Evolutionary conservation across 2,329 filamentous ascomycete species (phyloP), one percentile per base, ranked within the genome.

Genomic region (Xylariales sp.): DNA sequence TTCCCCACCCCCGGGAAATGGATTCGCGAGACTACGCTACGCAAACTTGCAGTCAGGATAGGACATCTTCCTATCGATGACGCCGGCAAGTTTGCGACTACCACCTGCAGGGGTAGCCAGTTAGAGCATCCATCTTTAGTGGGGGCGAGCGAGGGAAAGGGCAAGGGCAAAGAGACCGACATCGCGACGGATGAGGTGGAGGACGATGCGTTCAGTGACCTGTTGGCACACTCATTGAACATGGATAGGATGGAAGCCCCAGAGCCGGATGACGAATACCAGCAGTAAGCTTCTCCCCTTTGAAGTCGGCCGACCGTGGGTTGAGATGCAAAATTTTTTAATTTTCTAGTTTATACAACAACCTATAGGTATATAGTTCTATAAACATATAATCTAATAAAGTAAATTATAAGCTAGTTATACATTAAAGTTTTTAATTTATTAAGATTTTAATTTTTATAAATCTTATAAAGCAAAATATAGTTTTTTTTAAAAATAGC

Each of bases 11-110:
- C 64, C 14, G 48, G 53, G 49, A 63, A 57, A 46, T 63, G 64
- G 64, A 50, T 62, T 41, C 45, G 46, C 28, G 58, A 66, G 64
- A 57, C 64, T 16, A 66, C 57, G 28, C 52, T 66, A 39, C 57
- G 45, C 28, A 66, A 56, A 62, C 64, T 66, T 46, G 64, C 64
- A 45, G 32, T 62, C 49, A 60, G 34, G 45, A 52, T 63, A 43
- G 61, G 61, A 55, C 52, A 63, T 63, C 43, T 63, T 56, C 60
- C 60, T 56, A 50, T 56, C 52, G 43, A 63, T 56, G 60, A 63
- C 43, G 60, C 60, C 43, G 43, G 48, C 52, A 56, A 63, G 52
- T 63, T 63, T 56, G 60, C 43, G 52, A 54, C 52, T 63, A 63
- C 60, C 36, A 46, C 46, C 57, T 62, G 58, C 39, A 61, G 58